These are phyloP conservation scores for Fusarium phyllophilum DNA, from an alignment of 2,329 filamentous ascomycete genomes.

Conservation along the genomic window DNA sequence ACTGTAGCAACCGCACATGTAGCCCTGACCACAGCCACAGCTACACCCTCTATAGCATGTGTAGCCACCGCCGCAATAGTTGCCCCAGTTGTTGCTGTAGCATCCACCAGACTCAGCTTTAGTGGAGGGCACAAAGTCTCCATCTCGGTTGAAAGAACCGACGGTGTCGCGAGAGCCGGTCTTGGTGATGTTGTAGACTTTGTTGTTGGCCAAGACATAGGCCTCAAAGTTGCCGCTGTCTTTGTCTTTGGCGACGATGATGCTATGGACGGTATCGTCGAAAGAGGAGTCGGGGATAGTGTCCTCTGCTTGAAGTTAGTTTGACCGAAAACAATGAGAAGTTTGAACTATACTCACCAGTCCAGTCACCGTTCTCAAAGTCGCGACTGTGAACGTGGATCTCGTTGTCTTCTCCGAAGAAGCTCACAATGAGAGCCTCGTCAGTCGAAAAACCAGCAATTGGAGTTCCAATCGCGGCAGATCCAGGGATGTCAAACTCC, in stretches of 20 bases:
- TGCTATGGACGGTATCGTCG: not conserved
- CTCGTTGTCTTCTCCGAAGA: not conserved
- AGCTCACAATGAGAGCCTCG: not conserved
- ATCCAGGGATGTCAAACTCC: not conserved
- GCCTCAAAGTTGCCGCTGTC: not conserved
- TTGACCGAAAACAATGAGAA: accelerated
- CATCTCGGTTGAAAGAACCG: accelerated
- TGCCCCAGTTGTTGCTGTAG: not conserved
- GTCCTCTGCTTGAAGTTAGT: not conserved
- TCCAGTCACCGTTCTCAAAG: not conserved
- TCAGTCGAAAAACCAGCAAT: not conserved
- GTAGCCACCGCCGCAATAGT: not conserved
- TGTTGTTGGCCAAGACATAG: not conserved
- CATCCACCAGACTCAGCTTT: not conserved
- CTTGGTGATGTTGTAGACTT: not conserved
- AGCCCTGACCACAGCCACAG: not conserved
- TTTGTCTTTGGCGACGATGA: not conserved
- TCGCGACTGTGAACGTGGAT: not conserved
- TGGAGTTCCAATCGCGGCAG: not conserved
- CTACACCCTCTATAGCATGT: not conserved
- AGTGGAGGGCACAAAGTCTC: not conserved
- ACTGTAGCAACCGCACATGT: not conserved
- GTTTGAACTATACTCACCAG: not conserved
- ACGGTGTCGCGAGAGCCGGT: not conserved
- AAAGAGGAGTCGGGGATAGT: not conserved